Evolutionary conservation across 2,329 filamentous ascomycete species (phyloP), one percentile per base, ranked within the genome.

Genomic region (Coniochaeta sp.): DNA sequence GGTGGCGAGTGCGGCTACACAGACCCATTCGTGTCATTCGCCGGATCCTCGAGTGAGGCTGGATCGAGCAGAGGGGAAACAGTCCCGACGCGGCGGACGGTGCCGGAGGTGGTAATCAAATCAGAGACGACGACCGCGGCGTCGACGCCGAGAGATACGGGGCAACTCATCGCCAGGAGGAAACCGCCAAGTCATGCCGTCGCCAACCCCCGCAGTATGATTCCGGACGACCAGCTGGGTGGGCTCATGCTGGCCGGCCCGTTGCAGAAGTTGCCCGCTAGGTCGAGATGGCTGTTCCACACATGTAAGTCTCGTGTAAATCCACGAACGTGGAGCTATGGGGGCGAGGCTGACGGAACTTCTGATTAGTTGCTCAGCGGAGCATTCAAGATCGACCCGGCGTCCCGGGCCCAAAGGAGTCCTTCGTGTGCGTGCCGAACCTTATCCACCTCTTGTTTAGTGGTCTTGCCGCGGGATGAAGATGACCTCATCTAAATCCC

Each of bases 1-100:
- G 72, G 72, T 53, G 69, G 65, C 60, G 70, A 70, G 56, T 74
- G 72, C 62, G 65, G 58, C 32, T 68, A 66, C 38, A 53, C 57
- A 52, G 57, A 63, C 42, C 56, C 57, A 32, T 50, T 52, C 28
- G 38, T 33, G 20, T 49, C 48, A n/a, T 42, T 42, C n/a, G 9
- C 38, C 20, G 38, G 38, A 42, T 14, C 38, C n/a, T 24, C 38
- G 6, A 26, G 18, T 6, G 38, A 42, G 20, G 10, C 4, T n/a
- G n/a, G n/a, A n/a, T 18, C 2, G 18, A 9, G 18, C 12, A 14
- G 8, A 26, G 18, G 12, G 20, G 38, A 42, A 13, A 26, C 38
- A 10, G 12, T 4, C 26, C 20, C 38, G 18, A 12, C 38, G 26
- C 22, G 6, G 22, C 33, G 33, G 2, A 38, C 33, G 18, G 33